Conservation (phyloP, 1,284 basidiomycete species). For the Phellopilus nigrolimitatus region DNA sequence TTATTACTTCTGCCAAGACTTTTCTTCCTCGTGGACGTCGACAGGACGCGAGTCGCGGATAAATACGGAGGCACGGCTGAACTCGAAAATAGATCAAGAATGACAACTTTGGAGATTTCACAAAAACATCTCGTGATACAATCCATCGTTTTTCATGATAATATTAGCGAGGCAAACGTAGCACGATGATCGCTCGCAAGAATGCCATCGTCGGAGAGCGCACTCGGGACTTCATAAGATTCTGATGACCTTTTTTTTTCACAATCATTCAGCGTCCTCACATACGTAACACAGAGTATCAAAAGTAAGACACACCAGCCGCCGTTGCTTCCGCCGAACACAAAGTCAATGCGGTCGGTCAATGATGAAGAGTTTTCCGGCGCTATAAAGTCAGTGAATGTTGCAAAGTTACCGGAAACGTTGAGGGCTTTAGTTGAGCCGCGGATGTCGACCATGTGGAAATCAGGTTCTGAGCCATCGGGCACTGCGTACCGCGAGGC, state of each 20-base stretch:
- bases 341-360: constrained; percentile 45
- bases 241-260: constrained; percentile 31
- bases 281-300: constrained; percentile 2
- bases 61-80: too few relatives aligned
- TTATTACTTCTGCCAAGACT: too few relatives aligned
- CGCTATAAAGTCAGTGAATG: constrained; percentile 47
- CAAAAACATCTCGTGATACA: neutral
- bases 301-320: constrained; percentile 50
- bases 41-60: too few relatives aligned
- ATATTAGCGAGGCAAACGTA: constrained; percentile 33
- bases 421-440: constrained; percentile 36
- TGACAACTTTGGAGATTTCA: too few relatives aligned
- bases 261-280: too few relatives aligned
- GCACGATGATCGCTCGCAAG: constrained; percentile 54
- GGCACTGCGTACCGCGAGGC: constrained; percentile 37
- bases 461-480: constrained; percentile 31
- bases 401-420: constrained; percentile 47
- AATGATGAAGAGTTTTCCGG: constrained; percentile 37
- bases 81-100: too few relatives aligned
- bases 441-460: constrained; percentile 45
- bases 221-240: constrained; percentile 38
- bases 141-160: neutral
- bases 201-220: constrained; percentile 48
- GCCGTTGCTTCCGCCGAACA: constrained; percentile 45
- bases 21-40: too few relatives aligned